phyloP scores from a whole-genome alignment of 129 eudicot species.

The Daucus carota region DH1_v3.0 NC_030387.2:35580501-35581000 shows the following conservation, averaged over 20 bases:
- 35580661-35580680: neutral
- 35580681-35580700: neutral
- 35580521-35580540: neutral
- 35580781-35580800: neutral
- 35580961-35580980: neutral
- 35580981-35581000: neutral
- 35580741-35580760: neutral
- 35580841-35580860: neutral
- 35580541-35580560: neutral
- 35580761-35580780: constrained; percentile 2
- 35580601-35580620: too few relatives aligned
- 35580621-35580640: too few relatives aligned
- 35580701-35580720: neutral
- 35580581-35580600: neutral
- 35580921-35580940: neutral
- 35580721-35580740: neutral
- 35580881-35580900: neutral
- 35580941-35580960: neutral
- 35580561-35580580: neutral
- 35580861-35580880: neutral
- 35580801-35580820: neutral
- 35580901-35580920: neutral
- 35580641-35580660: too few relatives aligned
- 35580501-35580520: neutral
- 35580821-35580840: neutral